Percentiles rank a stretch among this genome's conserved stretches.
These are phyloP conservation scores for Cantharellus anzutake DNA, from an alignment of 768 basidiomycete species.

Conservation along the genomic window DNA sequence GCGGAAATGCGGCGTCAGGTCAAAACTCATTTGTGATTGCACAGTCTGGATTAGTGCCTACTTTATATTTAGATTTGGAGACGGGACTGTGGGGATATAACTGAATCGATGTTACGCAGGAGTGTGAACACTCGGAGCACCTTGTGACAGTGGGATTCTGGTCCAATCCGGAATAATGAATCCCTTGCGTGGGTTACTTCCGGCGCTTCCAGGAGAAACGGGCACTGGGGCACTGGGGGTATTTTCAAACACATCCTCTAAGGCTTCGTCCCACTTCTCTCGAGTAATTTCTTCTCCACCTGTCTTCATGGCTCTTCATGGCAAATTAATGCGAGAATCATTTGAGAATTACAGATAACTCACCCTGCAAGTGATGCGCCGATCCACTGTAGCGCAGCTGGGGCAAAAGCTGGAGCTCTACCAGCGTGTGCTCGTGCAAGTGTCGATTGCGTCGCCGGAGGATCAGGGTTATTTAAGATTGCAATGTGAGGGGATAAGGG, in stretches of 20 bases:
- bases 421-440: constrained; percentile 47
- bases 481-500: constrained; percentile 54
- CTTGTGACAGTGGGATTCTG: constrained; percentile 35
- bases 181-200: neutral
- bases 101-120: neutral
- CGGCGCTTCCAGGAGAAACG: constrained; percentile 1
- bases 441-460: constrained; percentile 25
- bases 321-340: neutral
- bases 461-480: constrained; percentile 70
- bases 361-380: constrained; percentile 88
- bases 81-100: neutral
- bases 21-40: too few species aligned
- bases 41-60: too few species aligned
- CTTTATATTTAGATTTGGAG: too few species aligned
- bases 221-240: constrained; percentile 6
- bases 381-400: constrained; percentile 73
- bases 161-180: constrained; percentile 54
- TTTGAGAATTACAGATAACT: constrained; percentile 14
- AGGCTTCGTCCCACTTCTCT: constrained; percentile 71
- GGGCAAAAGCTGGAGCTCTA: constrained; percentile 73
- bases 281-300: constrained; percentile 65
- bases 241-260: constrained; percentile 17
- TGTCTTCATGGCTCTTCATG: constrained; percentile 57
- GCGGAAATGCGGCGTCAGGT: too few species aligned
- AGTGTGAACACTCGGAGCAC: constrained; percentile 28